Conservation (phyloP, 2,329 filamentous ascomycete genomes). For the Fusarium sp. region DNA sequence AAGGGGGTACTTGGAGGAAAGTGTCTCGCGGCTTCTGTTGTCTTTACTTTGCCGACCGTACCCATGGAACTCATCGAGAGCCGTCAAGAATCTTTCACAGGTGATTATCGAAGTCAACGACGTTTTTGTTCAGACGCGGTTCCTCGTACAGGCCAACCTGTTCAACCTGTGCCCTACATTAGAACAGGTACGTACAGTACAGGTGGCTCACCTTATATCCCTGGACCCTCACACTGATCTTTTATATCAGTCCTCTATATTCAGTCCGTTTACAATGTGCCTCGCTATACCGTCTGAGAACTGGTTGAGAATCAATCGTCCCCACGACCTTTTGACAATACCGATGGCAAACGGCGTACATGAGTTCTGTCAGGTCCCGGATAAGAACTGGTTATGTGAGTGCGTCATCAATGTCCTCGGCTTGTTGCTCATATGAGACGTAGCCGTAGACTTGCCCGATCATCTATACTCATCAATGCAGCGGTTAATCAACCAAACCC, state of each 20-base stretch:
- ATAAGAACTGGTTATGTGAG: too few relatives aligned
- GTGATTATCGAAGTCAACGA: slow-evolving; percentile 5
- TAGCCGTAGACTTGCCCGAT: too few relatives aligned
- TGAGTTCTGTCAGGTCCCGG: too few relatives aligned
- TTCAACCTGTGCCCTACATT: not conserved
- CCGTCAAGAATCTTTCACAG: not conserved
- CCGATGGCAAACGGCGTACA: too few relatives aligned
- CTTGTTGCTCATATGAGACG: too few relatives aligned
- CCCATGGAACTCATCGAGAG: not conserved
- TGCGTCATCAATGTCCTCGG: too few relatives aligned
- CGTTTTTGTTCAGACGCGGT: slow-evolving; percentile 8
- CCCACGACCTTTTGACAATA: too few relatives aligned
- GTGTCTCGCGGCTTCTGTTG: not conserved
- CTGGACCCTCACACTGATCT: not conserved
- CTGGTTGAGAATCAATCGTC: too few relatives aligned
- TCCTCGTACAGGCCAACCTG: slow-evolving; percentile 13
- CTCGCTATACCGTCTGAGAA: not conserved
- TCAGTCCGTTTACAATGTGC: not conserved
- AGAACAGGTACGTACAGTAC: not conserved
- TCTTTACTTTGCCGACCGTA: not conserved
- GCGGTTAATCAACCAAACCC: too few relatives aligned
- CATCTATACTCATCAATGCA: too few relatives aligned
- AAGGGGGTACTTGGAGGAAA: not conserved
- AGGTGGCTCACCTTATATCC: not conserved
- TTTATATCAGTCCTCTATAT: not conserved